A percentile compares a stretch with the other conserved stretches of the same genome.
These are phyloP conservation scores for Arctium lappa DNA, from an alignment of 129 eudicot genomes.

Conservation along the genomic window DNA sequence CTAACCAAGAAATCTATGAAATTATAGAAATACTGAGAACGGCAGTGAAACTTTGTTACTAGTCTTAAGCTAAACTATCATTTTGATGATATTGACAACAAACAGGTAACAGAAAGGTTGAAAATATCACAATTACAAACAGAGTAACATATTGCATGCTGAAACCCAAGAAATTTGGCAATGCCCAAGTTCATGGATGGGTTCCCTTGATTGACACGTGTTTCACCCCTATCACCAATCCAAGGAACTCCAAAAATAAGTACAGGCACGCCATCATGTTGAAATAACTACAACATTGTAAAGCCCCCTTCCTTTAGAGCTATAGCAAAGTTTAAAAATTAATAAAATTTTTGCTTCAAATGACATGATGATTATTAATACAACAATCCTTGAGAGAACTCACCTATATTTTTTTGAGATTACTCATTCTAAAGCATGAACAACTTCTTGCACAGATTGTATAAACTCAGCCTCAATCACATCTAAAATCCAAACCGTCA, in stretches of 20 bases:
- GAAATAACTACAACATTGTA: slow-evolving; percentile 55
- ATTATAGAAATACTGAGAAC: no score
- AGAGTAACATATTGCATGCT: slow-evolving; percentile 37
- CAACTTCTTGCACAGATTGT: slow-evolving; percentile 46
- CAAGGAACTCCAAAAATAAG: slow-evolving; percentile 34
- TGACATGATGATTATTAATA: no score
- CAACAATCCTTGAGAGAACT: slow-evolving; percentile 14
- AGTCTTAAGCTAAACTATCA: no score
- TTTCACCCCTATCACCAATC: slow-evolving; percentile 58
- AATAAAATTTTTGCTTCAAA: no score
- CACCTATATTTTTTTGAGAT: slow-evolving; percentile 78
- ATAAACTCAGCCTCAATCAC: no score
- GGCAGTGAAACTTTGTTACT: no score
- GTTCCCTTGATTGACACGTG: slow-evolving; percentile 93
- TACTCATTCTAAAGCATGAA: slow-evolving; percentile 87
- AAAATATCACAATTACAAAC: not conserved
- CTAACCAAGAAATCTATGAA: no score
- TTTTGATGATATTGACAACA: no score
- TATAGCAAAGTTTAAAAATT: not conserved
- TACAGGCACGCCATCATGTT: slow-evolving; percentile 86
- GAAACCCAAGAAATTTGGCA: slow-evolving; percentile 88
- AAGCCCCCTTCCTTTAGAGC: not conserved
- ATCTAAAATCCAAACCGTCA: no score
- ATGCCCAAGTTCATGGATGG: slow-evolving; percentile 88
- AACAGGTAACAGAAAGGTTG: no score